Conservation (phyloP, 345 rosid genomes). For the Citrus medica region DNA sequence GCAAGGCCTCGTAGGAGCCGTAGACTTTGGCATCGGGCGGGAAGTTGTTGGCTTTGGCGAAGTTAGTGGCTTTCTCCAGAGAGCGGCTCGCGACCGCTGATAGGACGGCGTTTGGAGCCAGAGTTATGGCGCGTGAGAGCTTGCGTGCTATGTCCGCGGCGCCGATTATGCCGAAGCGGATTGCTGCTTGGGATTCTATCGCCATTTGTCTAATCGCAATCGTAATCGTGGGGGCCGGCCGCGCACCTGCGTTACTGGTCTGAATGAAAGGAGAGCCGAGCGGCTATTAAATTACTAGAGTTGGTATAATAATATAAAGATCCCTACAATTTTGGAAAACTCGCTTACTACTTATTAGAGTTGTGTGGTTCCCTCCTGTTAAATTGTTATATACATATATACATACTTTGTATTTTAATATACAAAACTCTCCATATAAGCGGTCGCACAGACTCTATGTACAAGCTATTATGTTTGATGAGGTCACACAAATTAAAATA, state of each 20-base stretch:
- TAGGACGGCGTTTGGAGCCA: conserved; percentile 65
- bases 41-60: conserved; percentile 57
- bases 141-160: conserved; percentile 74
- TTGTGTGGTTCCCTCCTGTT: too few relatives aligned
- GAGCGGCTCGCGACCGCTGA: conserved; percentile 64
- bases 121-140: conserved; percentile 54
- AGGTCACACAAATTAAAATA: too few relatives aligned
- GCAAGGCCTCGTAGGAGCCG: conserved; percentile 68
- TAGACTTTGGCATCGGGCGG: conserved; percentile 55
- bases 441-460: too few relatives aligned
- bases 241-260: background rate
- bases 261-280: background rate
- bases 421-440: too few relatives aligned
- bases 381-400: too few relatives aligned
- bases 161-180: conserved; percentile 68
- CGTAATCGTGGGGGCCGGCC: too few relatives aligned
- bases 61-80: conserved; percentile 46
- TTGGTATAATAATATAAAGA: background rate
- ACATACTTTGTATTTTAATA: too few relatives aligned
- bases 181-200: background rate
- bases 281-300: background rate
- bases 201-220: conserved; percentile 12
- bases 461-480: too few relatives aligned
- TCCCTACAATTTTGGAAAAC: background rate
- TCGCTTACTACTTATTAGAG: background rate